Evolutionary conservation across 2,329 filamentous ascomycete genomes (phyloP), one percentile per base, ranked within the genome.

Genomic region (Fusarium guadeloupense): DNA sequence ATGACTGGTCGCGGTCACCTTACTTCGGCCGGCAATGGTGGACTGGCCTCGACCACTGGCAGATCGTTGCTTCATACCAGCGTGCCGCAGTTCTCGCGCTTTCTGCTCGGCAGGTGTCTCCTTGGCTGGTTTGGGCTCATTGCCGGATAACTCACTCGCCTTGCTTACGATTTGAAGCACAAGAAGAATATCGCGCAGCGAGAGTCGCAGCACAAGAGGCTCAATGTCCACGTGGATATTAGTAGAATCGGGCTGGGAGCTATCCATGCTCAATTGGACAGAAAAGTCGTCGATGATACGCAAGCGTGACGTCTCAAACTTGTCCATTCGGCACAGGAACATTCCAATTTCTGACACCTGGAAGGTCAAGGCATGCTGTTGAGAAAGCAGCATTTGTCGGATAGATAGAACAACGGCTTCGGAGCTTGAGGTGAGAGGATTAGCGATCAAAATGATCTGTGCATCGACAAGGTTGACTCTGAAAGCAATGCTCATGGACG

Each of bases 241-340:
- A 4, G 88, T 95, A 30, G 89, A 69, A 64, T 86, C 88, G 0
- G 78, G 72, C 43, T 80, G 78, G 1, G 85, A 87, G 59, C 76
- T 85, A 70, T 99, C 94, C 80, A 99, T 87, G 4, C 92, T 95
- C 68, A 96, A 83, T 62, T 95, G 91, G 9, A 98, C 81, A 4
- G 93, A 97, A 74, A 99, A 99, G 75, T 99, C 93, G 72, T 99
- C 96, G 26, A 99, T 85, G 59, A 99, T 97, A 16, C 95, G 88
- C 40, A 99, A 83, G 31, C 92, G 87, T 34, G 89, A 93, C 4
- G 91, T 93, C 67, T 99, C 94, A 67, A 98, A 98, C 62, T 89
- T 91, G 75, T 99, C 96, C 95, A 99, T 99, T 12, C 95, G 90
- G 72, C 96, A 99, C 26, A 99, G 77, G 74, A 97, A 99, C 95